phyloP scores from a whole-genome alignment of 176 grass and related monocot species.

The Oryza nivara region DNA sequence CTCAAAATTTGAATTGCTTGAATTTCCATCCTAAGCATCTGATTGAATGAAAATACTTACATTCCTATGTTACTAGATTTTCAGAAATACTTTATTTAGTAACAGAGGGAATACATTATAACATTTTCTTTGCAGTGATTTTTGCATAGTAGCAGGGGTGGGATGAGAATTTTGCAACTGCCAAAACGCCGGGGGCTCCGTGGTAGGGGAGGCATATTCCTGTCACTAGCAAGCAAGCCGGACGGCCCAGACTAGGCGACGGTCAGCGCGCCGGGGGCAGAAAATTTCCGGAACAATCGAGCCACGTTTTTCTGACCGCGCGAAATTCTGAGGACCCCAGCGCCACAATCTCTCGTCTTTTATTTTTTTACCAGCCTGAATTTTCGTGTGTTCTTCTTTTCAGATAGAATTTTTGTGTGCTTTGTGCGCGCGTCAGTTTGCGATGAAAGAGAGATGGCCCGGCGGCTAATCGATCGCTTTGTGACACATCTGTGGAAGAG shows the following conservation, averaged over 20 bases:
- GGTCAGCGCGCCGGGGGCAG: background rate
- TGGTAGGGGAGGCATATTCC: background rate
- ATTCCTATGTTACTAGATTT: too few species aligned
- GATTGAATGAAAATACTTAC: too few species aligned
- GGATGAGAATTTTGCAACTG: background rate
- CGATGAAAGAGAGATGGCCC: conserved; percentile 5
- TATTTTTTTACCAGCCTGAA: background rate
- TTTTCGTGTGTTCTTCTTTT: background rate
- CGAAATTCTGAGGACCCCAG: conserved; percentile 11
- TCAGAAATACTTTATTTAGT: too few species aligned
- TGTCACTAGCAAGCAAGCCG: too few species aligned
- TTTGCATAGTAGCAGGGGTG: background rate
- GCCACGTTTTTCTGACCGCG: conserved; percentile 31
- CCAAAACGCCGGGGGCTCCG: background rate
- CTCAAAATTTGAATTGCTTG: too few species aligned
- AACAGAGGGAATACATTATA: too few species aligned
- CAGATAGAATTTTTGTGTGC: background rate
- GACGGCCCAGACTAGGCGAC: background rate
- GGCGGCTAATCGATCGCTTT: background rate
- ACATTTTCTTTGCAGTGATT: background rate
- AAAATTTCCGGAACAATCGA: conserved; percentile 4
- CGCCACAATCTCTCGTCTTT: background rate
- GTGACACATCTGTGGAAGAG: background rate
- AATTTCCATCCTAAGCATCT: too few species aligned
- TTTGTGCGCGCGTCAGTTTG: background rate